Conservation (phyloP, 805 yeast genomes). For the Suhomyces faveliae region DNA sequence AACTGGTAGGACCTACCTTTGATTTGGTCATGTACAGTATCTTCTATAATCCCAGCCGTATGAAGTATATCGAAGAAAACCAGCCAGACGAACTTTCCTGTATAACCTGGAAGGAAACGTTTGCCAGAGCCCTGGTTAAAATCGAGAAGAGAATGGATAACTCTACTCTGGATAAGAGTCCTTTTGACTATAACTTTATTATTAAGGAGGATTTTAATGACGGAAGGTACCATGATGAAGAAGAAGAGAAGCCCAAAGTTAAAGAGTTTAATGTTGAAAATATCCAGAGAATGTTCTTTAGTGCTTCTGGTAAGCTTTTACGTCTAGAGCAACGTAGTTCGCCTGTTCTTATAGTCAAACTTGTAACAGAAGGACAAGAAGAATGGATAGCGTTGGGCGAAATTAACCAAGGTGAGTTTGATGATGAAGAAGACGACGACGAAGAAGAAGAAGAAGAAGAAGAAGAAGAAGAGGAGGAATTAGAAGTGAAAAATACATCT, state of each 20-base stretch:
- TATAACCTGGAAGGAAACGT: constrained; percentile 73
- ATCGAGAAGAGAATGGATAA: constrained; percentile 30
- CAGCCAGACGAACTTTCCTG: constrained; percentile 27
- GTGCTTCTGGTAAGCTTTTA: constrained; percentile 66
- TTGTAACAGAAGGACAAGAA: constrained; percentile 15
- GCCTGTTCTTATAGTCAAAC: constrained; percentile 67
- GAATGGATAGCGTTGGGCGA: constrained; percentile 24
- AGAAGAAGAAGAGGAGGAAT: constrained; percentile 2
- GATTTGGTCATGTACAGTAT: constrained; percentile 57
- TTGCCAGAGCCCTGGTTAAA: constrained; percentile 52
- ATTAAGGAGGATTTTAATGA: constrained; percentile 64
- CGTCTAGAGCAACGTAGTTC: constrained; percentile 58
- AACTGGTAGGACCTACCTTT: constrained; percentile 57
- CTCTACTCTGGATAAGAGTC: constrained; percentile 2
- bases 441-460: constrained; percentile 8
- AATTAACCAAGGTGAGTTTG: constrained; percentile 15
- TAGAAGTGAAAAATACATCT: constrained; percentile 22
- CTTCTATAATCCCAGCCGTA: constrained; percentile 55
- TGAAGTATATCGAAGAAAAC: constrained; percentile 26
- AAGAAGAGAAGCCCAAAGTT: constrained; percentile 37
- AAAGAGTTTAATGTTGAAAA: constrained; percentile 36
- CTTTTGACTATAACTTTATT: constrained; percentile 43
- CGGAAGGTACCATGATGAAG: constrained; percentile 63
- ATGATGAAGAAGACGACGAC: constrained; percentile 11
- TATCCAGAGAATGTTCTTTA: constrained; percentile 58